phyloP scores from a whole-genome alignment of 768 basidiomycete genomes.

The Russula virescens region DNA sequence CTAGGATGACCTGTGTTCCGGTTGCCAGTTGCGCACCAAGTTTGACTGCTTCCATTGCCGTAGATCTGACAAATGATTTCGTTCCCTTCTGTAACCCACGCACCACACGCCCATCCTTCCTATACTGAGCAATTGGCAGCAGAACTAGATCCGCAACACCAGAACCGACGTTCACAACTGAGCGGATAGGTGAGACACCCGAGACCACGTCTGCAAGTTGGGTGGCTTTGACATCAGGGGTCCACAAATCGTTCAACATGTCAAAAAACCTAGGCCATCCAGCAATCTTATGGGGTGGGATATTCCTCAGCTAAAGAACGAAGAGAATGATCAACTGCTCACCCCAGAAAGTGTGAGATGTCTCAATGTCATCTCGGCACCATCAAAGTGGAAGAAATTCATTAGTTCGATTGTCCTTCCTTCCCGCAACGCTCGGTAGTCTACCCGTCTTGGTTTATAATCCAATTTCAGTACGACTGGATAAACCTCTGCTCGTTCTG shows the following conservation, averaged over 20 bases:
- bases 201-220: slow-evolving; percentile 96
- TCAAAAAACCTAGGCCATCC: slow-evolving; percentile 91
- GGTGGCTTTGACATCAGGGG: slow-evolving; percentile 97
- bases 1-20: slow-evolving; percentile 95
- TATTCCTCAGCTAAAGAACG: not conserved
- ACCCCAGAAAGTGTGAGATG: slow-evolving; percentile 91
- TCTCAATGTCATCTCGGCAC: slow-evolving; percentile 94
- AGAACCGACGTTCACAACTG: slow-evolving; percentile 94
- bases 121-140: slow-evolving; percentile 94
- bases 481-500: slow-evolving; percentile 92
- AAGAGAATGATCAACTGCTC: slow-evolving; percentile 31
- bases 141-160: slow-evolving; percentile 95
- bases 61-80: slow-evolving; percentile 87
- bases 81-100: slow-evolving; percentile 94
- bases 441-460: slow-evolving; percentile 96
- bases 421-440: slow-evolving; percentile 84
- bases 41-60: slow-evolving; percentile 92
- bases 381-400: slow-evolving; percentile 99
- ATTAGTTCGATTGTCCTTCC: slow-evolving; percentile 94
- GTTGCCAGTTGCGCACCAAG: slow-evolving; percentile 91
- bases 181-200: slow-evolving; percentile 93
- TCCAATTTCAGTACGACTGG: slow-evolving; percentile 94
- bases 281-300: slow-evolving; percentile 53
- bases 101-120: slow-evolving; percentile 90
- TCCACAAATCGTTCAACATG: slow-evolving; percentile 96